Conservation (phyloP, 2,329 filamentous ascomycete species). For the Thelonectria blattea region DNA sequence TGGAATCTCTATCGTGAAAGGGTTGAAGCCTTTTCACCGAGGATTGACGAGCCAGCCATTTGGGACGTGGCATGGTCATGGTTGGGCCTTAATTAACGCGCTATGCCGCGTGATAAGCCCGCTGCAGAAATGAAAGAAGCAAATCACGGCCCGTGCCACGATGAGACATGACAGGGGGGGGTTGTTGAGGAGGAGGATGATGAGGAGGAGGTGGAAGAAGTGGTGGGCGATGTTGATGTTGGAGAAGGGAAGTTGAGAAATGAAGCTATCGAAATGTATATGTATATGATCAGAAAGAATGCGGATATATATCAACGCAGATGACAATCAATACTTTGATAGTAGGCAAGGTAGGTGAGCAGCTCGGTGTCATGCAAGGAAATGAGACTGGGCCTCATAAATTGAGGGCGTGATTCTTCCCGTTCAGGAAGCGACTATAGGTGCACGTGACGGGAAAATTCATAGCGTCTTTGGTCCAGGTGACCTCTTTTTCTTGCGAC, state of each 20-base stretch:
- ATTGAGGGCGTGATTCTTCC: conserved; percentile 5
- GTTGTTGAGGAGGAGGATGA: too few relatives aligned
- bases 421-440: conserved; percentile 4
- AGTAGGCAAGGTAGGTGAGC: background rate
- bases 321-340: background rate
- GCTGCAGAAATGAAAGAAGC: background rate
- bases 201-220: background rate
- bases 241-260: too few relatives aligned
- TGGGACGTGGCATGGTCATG: background rate
- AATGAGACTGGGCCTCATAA: background rate
- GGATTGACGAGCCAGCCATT: background rate
- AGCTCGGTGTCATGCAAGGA: background rate
- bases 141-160: background rate
- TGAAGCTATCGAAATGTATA: too few relatives aligned
- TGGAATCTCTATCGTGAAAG: too few relatives aligned
- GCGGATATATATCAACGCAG: background rate
- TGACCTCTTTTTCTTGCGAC: conserved; percentile 34
- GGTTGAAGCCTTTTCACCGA: background rate
- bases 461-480: conserved; percentile 28
- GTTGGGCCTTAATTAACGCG: background rate
- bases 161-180: background rate
- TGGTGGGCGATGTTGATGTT: background rate
- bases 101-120: background rate
- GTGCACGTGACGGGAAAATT: conserved; percentile 37
- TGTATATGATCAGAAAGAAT: too few relatives aligned